Percentiles rank a stretch among this genome's conserved stretches.
Evolutionary conservation across 441 rosid genomes (phyloP).

Genomic region (Adansonia madagascariensis): DNA sequence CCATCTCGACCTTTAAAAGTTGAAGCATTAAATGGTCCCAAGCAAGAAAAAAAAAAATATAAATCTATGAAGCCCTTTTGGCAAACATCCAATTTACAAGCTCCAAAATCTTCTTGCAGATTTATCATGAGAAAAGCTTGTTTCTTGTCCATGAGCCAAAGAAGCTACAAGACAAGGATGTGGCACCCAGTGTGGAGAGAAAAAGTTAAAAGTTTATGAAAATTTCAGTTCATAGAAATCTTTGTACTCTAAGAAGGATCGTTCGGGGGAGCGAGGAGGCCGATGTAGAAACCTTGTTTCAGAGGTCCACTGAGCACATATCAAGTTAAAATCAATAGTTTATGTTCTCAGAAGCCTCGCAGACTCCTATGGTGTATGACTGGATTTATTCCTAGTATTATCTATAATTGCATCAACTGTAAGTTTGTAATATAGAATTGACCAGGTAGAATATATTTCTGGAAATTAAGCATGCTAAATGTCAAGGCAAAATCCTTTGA

Average conservation of each 20-base stretch:
- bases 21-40: neutral
- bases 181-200: constrained; percentile 17
- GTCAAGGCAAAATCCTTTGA: neutral
- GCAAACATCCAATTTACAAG: neutral
- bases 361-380: constrained; percentile 25
- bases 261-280: constrained; percentile 35
- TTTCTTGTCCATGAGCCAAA: constrained; percentile 24
- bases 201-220: constrained; percentile 32
- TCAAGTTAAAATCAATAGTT: constrained; percentile 32
- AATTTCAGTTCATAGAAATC: constrained; percentile 23
- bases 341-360: constrained; percentile 34
- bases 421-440: constrained; percentile 20
- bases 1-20: constrained; percentile 34
- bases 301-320: constrained; percentile 38
- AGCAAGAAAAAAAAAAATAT: constrained; percentile 1
- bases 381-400: neutral
- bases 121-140: constrained; percentile 19
- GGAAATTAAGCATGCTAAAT: neutral
- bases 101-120: neutral
- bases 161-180: constrained; percentile 29
- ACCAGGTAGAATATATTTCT: neutral
- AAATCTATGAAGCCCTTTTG: constrained; percentile 21
- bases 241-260: constrained; percentile 33
- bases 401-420: constrained; percentile 13
- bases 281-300: constrained; percentile 37